Conservation (phyloP, 2,329 filamentous ascomycete genomes). For the Sphaceloma murrayae region DNA sequence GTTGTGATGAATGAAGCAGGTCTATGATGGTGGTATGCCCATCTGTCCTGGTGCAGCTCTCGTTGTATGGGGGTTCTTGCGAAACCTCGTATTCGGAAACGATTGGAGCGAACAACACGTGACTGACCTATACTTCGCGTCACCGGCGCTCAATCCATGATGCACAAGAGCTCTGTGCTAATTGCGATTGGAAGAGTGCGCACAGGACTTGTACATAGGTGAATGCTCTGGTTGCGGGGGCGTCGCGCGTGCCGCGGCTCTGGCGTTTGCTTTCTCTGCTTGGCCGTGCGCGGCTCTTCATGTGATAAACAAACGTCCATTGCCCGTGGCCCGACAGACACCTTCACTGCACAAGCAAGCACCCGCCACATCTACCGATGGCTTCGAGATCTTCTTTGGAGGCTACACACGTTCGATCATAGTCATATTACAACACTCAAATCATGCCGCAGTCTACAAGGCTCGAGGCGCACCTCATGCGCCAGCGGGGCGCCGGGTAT, state of each 20-base stretch:
- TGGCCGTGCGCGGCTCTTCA: neutral
- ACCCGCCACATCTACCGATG: no score
- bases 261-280: neutral
- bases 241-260: neutral
- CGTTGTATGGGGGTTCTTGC: no score
- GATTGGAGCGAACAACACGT: neutral
- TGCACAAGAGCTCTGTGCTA: no score
- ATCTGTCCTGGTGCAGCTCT: neutral
- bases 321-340: neutral
- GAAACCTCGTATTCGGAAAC: no score
- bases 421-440: neutral
- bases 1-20: slow-evolving; percentile 35
- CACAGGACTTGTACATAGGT: no score
- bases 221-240: neutral
- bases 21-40: neutral
- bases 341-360: no score
- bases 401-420: no score
- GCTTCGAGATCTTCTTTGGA: no score
- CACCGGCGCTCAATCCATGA: no score
- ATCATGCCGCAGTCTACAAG: slow-evolving; percentile 10
- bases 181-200: no score
- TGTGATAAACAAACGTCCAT: slow-evolving; percentile 8
- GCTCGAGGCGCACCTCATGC: slow-evolving; percentile 19
- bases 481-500: slow-evolving; percentile 19
- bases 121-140: slow-evolving; percentile 32